Conservation (phyloP, 257 asterid genomes). For the Orobanche coerulescens region DNA sequence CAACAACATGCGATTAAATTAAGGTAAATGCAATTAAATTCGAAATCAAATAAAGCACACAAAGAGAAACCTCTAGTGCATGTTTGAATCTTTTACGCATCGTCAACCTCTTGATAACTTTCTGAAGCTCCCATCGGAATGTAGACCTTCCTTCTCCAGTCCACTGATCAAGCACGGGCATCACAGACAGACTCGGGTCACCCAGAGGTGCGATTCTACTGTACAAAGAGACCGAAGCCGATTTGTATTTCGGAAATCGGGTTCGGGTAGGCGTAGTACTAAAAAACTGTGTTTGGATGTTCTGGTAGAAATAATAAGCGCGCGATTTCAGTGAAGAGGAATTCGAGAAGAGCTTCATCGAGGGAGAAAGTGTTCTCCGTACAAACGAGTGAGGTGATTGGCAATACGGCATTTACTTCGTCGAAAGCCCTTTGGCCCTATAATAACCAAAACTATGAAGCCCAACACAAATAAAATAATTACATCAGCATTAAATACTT, state of each 20-base stretch:
- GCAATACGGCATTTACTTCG: neutral
- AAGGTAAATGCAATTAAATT: neutral
- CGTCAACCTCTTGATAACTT: constrained; percentile 28
- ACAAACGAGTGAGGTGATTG: neutral
- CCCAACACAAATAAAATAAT: too few species aligned
- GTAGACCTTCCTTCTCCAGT: constrained; percentile 35
- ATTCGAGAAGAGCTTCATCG: constrained; percentile 31
- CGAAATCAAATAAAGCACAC: neutral
- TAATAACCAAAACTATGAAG: too few species aligned
- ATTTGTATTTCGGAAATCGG: neutral
- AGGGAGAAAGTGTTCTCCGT: neutral
- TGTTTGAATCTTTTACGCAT: constrained; percentile 45
- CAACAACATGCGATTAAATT: too few species aligned
- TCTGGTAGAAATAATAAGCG: constrained; percentile 16
- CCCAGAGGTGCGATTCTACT: constrained; percentile 43
- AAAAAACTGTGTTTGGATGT: constrained; percentile 8
- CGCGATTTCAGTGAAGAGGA: constrained; percentile 18
- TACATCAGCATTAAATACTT: too few species aligned
- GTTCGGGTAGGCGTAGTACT: constrained; percentile 18
- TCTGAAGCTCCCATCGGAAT: constrained; percentile 23
- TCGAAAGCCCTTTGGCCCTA: too few species aligned
- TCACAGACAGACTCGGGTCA: constrained; percentile 45
- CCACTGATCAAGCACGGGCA: constrained; percentile 58
- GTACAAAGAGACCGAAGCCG: constrained; percentile 28
- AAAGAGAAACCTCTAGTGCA: constrained; percentile 53